Evolutionary conservation across 2,329 filamentous ascomycete genomes (phyloP), one percentile per base, ranked within the genome.

Genomic region (Neonectria magnoliae): DNA sequence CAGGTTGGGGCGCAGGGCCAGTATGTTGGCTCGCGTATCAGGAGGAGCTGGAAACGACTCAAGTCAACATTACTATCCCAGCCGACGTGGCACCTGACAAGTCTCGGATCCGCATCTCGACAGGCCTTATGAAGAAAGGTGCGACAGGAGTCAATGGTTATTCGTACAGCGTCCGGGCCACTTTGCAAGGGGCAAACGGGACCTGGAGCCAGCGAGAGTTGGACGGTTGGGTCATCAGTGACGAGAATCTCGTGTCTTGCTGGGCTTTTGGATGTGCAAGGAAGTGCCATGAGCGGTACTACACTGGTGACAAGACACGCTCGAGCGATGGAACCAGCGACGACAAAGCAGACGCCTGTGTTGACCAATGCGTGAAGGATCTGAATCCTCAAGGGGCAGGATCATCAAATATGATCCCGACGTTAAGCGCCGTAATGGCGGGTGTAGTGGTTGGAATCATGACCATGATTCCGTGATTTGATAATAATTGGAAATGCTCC

Each of bases 51-150:
- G 44, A 62, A n/a, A 57, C 60, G 14, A 71, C 59, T 33, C 58
- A 68, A 16, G 68, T 73, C 68, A 72, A 70, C 55, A 64, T 73
- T n/a, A 72, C 68, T 9, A 68, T 73, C 36, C 71, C 71, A 11
- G 62, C 69, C 29, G 71, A 73, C 29, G 71, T 65, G 20, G 66
- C 64, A 7, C 71, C 71, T 4, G 47, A 73, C 20, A 64, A 70
- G 7, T 45, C 69, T n/a, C 51, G 55, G 10, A 57, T 67, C 5
- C 25, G 20, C 18, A 58, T 73, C 29, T 72, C 71, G 11, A 66
- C 69, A 2, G 51, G 54, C 1, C 64, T 73, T 2, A 27, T 66
- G 18, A 65, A 57, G 22, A 73, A 59, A n/a, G 58, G 67, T 0
- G n/a, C 57, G 4, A n/a, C 50, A 3, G 53, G 20, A 6, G 71